Evolutionary conservation across 1,139 yeast genomes (phyloP).

Genomic region (Spathaspora jeffriesii): DNA sequence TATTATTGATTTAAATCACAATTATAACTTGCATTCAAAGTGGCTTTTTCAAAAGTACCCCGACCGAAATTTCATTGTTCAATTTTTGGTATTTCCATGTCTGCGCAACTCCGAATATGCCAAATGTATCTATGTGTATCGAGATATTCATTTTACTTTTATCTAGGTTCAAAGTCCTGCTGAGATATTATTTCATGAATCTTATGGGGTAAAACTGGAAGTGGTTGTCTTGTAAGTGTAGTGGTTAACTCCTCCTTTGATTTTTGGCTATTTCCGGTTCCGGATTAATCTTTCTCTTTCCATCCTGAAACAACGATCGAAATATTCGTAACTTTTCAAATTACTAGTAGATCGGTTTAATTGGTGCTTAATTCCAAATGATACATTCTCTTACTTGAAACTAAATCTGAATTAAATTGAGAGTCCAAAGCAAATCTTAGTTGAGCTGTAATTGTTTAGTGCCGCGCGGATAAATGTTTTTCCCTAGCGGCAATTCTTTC

Average conservation of each 20-base stretch:
- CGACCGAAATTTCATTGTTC: not conserved
- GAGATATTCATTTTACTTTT: too few species aligned
- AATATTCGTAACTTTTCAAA: not conserved
- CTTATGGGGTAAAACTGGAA: not conserved
- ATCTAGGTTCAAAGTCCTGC: not conserved
- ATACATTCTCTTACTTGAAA: not conserved
- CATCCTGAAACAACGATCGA: not conserved
- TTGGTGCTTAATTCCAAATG: not conserved
- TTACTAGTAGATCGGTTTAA: not conserved
- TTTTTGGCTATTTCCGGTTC: not conserved
- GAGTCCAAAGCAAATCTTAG: too few species aligned
- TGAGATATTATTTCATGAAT: not conserved
- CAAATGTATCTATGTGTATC: too few species aligned
- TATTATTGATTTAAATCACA: not conserved
- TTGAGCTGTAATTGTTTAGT: not conserved
- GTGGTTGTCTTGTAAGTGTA: too few species aligned
- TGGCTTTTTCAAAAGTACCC: not conserved
- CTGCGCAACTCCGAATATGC: not conserved
- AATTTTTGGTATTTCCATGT: not conserved
- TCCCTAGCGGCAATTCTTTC: constrained; percentile 1
- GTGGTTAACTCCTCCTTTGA: not conserved
- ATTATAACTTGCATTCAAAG: not conserved
- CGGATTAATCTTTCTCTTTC: not conserved
- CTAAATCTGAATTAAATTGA: too few species aligned
- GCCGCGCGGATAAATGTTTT: not conserved